Percentiles rank a stretch among this genome's conserved stretches.
These are phyloP conservation scores for Eucalyptus sp. DNA, from an alignment of 345 rosid species.

Conservation along the genomic window DNA sequence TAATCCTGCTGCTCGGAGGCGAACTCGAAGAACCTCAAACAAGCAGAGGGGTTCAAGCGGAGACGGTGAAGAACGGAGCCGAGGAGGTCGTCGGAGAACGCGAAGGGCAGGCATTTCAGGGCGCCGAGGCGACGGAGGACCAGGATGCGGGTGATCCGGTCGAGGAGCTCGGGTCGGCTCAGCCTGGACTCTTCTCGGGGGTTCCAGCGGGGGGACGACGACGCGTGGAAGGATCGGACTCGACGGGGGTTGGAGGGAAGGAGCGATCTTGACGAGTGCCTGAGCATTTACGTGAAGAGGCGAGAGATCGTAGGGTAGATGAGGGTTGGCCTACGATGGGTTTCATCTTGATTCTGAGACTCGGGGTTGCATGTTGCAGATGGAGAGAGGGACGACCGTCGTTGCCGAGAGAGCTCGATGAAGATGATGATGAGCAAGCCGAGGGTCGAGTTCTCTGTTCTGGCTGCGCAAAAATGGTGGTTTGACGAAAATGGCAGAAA, in stretches of 20 bases:
- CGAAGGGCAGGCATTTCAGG: slow-evolving; percentile 35
- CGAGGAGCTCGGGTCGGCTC: slow-evolving; percentile 38
- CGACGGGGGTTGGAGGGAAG: not conserved
- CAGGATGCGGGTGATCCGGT: slow-evolving; percentile 64
- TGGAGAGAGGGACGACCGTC: not conserved
- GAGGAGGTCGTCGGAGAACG: slow-evolving; percentile 61
- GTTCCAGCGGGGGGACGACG: slow-evolving; percentile 28
- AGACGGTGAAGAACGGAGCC: slow-evolving; percentile 47
- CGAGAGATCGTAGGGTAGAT: not conserved
- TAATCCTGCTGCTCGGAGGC: slow-evolving; percentile 50
- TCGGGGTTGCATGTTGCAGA: not conserved
- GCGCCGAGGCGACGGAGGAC: slow-evolving; percentile 51
- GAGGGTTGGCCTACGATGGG: not conserved
- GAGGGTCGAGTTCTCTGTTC: not conserved
- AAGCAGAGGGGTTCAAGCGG: slow-evolving; percentile 50
- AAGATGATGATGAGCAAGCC: not conserved
- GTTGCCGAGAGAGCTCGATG: not conserved
- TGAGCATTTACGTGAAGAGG: slow-evolving; percentile 18
- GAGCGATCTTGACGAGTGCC: not conserved
- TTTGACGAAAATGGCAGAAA: not conserved
- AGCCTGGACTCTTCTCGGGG: slow-evolving; percentile 49
- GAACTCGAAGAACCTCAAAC: slow-evolving; percentile 47
- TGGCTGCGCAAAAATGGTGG: not conserved
- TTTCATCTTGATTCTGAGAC: not conserved
- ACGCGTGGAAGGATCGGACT: not conserved